These are phyloP conservation scores for Aspergillus puulaauensis DNA, from an alignment of 2,329 filamentous ascomycete species.

Conservation along the genomic window DNA sequence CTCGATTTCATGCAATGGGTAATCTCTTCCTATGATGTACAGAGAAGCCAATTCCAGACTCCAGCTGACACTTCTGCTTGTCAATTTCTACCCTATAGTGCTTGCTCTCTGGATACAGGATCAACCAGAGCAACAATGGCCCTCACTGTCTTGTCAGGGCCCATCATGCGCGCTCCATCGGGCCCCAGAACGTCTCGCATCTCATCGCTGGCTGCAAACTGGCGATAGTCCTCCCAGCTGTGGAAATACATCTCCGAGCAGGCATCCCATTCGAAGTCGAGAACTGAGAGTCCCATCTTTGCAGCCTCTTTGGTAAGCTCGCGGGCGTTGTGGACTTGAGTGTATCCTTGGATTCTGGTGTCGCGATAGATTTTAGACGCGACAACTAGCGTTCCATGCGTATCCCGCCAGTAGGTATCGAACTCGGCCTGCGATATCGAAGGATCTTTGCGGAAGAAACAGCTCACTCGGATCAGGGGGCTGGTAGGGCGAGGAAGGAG, in stretches of 20 bases:
- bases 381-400: not conserved
- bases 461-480: not conserved
- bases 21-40: no score
- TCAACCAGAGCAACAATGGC: not conserved
- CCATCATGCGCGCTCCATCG: not conserved
- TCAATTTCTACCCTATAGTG: no score
- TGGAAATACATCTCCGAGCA: not conserved
- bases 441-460: not conserved
- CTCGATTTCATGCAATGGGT: no score
- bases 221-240: not conserved
- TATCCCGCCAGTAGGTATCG: not conserved
- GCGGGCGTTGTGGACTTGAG: not conserved
- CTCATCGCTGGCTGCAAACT: not conserved
- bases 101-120: not conserved
- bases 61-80: no score
- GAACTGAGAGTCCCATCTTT: not conserved
- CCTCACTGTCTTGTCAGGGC: not conserved
- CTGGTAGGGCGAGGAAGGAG: not conserved
- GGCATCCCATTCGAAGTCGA: not conserved
- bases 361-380: not conserved
- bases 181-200: not conserved
- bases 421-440: not conserved
- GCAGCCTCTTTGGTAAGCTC: not conserved
- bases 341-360: not conserved
- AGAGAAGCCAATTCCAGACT: no score